Evolutionary conservation across 2,329 filamentous ascomycete genomes (phyloP).

Genomic region (Clonostachys sp.): DNA sequence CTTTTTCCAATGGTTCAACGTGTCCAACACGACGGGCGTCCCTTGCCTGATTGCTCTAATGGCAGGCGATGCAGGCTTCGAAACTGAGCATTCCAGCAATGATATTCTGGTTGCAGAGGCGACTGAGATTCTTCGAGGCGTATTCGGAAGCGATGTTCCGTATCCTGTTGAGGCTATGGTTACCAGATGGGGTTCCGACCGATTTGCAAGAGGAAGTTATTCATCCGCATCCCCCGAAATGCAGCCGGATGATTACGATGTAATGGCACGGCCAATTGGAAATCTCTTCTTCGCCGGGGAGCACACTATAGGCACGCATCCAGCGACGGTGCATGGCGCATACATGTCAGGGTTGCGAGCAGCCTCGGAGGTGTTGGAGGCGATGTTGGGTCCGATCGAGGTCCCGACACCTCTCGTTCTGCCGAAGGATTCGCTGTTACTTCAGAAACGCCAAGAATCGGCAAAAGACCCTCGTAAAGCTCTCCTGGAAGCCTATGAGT

Average conservation of each 20-base stretch:
- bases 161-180: conserved; percentile 81
- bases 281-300: conserved; percentile 95
- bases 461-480: conserved; percentile 44
- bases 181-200: conserved; percentile 88
- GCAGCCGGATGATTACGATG: conserved; percentile 82
- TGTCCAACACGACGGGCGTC: conserved; percentile 81
- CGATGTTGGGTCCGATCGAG: conserved; percentile 75
- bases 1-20: conserved; percentile 98
- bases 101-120: conserved; percentile 76
- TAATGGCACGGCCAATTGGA: conserved; percentile 79
- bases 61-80: conserved; percentile 90
- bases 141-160: conserved; percentile 70
- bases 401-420: conserved; percentile 72
- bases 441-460: conserved; percentile 51
- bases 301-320: conserved; percentile 92
- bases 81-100: conserved; percentile 75
- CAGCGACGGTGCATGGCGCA: conserved; percentile 93
- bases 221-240: conserved; percentile 87
- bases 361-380: conserved; percentile 78
- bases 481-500: conserved; percentile 52
- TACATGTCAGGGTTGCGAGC: conserved; percentile 90
- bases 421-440: conserved; percentile 48
- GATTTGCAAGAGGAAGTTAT: conserved; percentile 90
- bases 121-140: conserved; percentile 68
- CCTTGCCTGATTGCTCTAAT: conserved; percentile 88